Percentiles rank a stretch among this genome's conserved stretches.
These are phyloP conservation scores for Smallanthus sonchifolius DNA, from an alignment of 129 eudicot species.

Conservation along the genomic window DNA sequence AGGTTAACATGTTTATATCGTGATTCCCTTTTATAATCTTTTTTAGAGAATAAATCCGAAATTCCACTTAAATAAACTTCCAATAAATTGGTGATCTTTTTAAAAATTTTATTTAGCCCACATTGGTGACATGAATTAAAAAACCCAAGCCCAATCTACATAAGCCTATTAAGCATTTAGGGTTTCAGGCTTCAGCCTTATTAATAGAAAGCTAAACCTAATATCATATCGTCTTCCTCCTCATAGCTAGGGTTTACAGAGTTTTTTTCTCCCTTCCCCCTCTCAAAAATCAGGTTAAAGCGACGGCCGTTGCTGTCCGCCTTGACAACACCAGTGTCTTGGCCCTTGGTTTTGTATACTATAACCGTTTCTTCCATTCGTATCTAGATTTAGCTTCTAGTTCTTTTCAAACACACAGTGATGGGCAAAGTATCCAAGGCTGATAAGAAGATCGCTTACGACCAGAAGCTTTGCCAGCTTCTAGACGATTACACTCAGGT, in stretches of 20 bases:
- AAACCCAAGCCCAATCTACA: not conserved
- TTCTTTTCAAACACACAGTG: not conserved
- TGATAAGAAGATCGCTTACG: constrained; percentile 79
- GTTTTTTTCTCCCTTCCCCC: no score
- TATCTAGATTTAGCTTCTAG: constrained; percentile 1
- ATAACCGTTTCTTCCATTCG: constrained; percentile 36
- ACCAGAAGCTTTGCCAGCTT: constrained; percentile 54
- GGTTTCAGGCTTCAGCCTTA: not conserved
- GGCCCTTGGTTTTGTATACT: constrained; percentile 68
- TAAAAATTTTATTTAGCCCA: no score
- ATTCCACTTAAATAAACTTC: no score
- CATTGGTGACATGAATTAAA: no score
- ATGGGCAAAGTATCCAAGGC: constrained; percentile 74
- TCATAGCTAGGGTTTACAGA: constrained; percentile 23
- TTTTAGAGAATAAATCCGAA: no score
- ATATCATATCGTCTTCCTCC: not conserved
- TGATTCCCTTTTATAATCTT: no score
- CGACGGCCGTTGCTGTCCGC: constrained; percentile 82
- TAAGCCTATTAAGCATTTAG: not conserved
- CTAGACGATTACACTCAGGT: constrained; percentile 71
- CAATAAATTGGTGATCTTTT: no score
- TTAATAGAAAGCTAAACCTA: not conserved
- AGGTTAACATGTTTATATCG: no score
- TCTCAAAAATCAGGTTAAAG: constrained; percentile 55
- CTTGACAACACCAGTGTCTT: constrained; percentile 61